Evolutionary conservation across 192 early-diverging fungal species (phyloP).

Genomic region (Coemansia sp.): DNA sequence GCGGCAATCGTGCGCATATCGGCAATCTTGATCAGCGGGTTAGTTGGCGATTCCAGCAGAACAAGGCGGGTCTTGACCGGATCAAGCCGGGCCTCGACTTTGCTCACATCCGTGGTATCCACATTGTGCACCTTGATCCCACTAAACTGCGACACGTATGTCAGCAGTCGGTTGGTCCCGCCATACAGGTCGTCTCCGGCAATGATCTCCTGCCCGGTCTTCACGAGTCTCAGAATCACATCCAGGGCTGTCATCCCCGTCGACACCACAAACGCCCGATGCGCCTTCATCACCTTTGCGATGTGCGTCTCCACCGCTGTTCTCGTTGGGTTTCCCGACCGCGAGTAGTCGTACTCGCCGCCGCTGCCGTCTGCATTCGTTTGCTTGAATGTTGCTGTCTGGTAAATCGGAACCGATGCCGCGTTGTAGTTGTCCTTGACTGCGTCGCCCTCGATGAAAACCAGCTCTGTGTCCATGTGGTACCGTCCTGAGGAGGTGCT

Average conservation of each 20-base stretch:
- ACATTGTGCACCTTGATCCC: slow-evolving; percentile 87
- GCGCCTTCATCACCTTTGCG: slow-evolving; percentile 91
- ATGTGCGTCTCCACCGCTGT: slow-evolving; percentile 90
- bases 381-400: slow-evolving; percentile 97
- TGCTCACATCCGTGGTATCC: slow-evolving; percentile 74
- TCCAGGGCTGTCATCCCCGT: slow-evolving; percentile 96
- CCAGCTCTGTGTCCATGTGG: slow-evolving; percentile 74
- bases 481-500: slow-evolving; percentile 41
- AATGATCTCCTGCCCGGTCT: slow-evolving; percentile 86
- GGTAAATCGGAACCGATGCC: slow-evolving; percentile 94
- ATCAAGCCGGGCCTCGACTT: slow-evolving; percentile 65
- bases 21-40: slow-evolving; percentile 92
- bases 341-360: slow-evolving; percentile 89
- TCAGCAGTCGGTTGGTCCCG: slow-evolving; percentile 93
- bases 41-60: slow-evolving; percentile 93
- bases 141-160: slow-evolving; percentile 74
- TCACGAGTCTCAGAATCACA: slow-evolving; percentile 84
- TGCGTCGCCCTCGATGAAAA: slow-evolving; percentile 67
- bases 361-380: slow-evolving; percentile 74
- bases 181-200: slow-evolving; percentile 97
- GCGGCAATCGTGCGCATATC: slow-evolving; percentile 80
- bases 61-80: slow-evolving; percentile 81
- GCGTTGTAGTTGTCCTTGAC: slow-evolving; percentile 86
- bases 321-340: slow-evolving; percentile 97
- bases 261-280: slow-evolving; percentile 80